Evolutionary conservation across 192 early-diverging fungal species (phyloP).

Genomic region (Backusella circina): DNA sequence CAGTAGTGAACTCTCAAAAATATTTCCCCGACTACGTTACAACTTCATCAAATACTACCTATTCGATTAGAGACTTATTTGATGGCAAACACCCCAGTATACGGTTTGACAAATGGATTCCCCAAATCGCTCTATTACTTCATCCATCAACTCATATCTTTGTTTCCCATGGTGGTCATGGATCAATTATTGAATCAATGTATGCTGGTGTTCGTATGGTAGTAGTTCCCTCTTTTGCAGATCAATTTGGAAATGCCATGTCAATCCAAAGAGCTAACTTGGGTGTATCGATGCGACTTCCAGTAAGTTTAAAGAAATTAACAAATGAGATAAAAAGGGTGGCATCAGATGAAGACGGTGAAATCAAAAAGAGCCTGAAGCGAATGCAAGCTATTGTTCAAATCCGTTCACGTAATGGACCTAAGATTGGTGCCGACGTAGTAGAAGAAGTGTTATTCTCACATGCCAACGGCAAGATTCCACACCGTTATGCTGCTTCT

Average conservation of each 20-base stretch:
- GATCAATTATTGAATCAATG: constrained; percentile 27
- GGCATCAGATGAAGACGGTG: background rate
- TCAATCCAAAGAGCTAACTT: background rate
- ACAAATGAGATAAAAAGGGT: background rate
- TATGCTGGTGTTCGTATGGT: constrained; percentile 27
- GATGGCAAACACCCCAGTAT: background rate
- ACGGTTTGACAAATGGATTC: constrained; percentile 16
- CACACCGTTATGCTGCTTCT: constrained; percentile 18
- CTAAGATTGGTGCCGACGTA: constrained; percentile 10
- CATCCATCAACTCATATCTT: constrained; percentile 24
- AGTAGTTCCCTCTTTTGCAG: constrained; percentile 25
- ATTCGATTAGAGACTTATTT: background rate
- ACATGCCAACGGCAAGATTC: background rate
- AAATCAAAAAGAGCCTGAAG: background rate
- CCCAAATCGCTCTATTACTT: constrained; percentile 27
- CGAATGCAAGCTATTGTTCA: constrained; percentile 5
- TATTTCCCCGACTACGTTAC: background rate
- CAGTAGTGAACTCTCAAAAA: background rate
- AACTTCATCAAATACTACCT: background rate
- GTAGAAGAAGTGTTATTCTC: constrained; percentile 23
- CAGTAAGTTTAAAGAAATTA: background rate
- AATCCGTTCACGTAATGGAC: constrained; percentile 7
- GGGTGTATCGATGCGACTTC: background rate
- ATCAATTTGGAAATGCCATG: constrained; percentile 18
- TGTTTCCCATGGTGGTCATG: constrained; percentile 26